Conservation (phyloP, 169 alveolate species). For the Babesia bigemina region DNA sequence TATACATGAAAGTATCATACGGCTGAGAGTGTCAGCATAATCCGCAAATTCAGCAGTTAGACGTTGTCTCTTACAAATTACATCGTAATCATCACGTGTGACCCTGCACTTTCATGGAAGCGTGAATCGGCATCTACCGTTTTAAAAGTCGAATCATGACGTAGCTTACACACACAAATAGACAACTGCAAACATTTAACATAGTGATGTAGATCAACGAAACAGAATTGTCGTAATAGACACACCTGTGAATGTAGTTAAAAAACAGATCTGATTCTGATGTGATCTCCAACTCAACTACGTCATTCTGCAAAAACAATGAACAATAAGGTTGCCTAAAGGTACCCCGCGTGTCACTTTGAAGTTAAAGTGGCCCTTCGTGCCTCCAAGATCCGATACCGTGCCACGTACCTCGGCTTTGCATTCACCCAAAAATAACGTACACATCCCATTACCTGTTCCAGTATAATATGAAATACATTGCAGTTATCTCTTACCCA, state of each 20-base stretch:
- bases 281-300: slow-evolving; percentile 26
- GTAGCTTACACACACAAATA: too few relatives aligned
- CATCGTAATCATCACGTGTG: slow-evolving; percentile 18
- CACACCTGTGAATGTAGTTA: slow-evolving; percentile 38
- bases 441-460: slow-evolving; percentile 24
- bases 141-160: too few relatives aligned
- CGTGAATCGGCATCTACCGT: not conserved
- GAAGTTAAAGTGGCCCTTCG: slow-evolving; percentile 12
- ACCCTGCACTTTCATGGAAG: slow-evolving; percentile 3
- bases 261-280: slow-evolving; percentile 40
- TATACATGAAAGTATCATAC: slow-evolving; percentile 37
- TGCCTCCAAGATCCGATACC: slow-evolving; percentile 12
- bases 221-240: not conserved
- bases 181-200: too few relatives aligned
- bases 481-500: not conserved
- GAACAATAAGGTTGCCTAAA: not conserved
- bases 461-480: not conserved
- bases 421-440: slow-evolving; percentile 14
- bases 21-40: slow-evolving; percentile 8
- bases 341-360: slow-evolving; percentile 26
- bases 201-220: too few relatives aligned
- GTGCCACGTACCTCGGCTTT: slow-evolving; percentile 22
- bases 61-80: not conserved
- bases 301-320: not conserved
- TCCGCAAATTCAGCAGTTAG: not conserved